Evolutionary conservation across 2,329 filamentous ascomycete species (phyloP).

Genomic region (Nemania diffusa): DNA sequence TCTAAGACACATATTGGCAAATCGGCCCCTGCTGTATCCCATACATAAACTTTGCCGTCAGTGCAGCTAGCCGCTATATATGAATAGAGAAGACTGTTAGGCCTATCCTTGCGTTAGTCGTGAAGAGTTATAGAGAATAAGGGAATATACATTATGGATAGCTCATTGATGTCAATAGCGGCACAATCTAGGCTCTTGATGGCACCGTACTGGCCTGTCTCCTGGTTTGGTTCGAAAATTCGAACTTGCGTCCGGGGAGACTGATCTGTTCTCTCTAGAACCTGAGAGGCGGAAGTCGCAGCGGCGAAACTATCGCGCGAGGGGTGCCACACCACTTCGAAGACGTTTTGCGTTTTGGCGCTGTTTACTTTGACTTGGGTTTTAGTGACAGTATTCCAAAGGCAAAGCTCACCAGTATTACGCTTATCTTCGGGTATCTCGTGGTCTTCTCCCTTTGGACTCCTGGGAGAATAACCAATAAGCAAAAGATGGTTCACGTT

Average conservation of each 20-base stretch:
- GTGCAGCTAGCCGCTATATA: constrained; percentile 72
- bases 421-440: constrained; percentile 68
- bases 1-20: constrained; percentile 64
- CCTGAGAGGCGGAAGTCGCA: constrained; percentile 64
- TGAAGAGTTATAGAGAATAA: not conserved
- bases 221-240: constrained; percentile 56
- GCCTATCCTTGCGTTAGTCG: constrained; percentile 49
- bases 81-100: constrained; percentile 60
- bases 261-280: constrained; percentile 54
- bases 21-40: constrained; percentile 69
- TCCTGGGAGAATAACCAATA: constrained; percentile 71
- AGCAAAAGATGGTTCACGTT: constrained; percentile 63
- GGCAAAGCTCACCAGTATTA: constrained; percentile 68
- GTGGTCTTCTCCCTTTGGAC: constrained; percentile 61
- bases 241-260: constrained; percentile 66
- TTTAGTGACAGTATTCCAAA: constrained; percentile 64
- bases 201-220: constrained; percentile 55
- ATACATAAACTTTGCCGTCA: constrained; percentile 70
- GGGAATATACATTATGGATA: constrained; percentile 60
- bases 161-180: constrained; percentile 70
- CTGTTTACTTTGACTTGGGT: constrained; percentile 60
- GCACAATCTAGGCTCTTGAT: constrained; percentile 67
- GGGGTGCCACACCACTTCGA: constrained; percentile 73
- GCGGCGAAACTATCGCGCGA: constrained; percentile 63
- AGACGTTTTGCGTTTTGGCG: constrained; percentile 68